Base-by-base conservation (phyloP, 805 yeast species). In the Kodamaea leandrae region DNA sequence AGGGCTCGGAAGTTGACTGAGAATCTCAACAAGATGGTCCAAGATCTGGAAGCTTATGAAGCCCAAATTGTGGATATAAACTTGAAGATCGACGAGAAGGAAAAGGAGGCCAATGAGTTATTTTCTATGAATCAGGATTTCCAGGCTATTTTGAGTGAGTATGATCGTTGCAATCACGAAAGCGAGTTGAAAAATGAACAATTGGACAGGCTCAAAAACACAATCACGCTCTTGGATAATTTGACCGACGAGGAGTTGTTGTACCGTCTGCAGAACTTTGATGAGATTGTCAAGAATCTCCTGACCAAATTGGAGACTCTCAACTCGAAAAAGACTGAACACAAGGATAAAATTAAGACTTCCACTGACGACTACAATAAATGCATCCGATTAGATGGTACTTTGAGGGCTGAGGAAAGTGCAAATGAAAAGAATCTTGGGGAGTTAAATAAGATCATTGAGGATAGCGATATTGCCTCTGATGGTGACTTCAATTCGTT, bases 121-220 rank as follows among this genome's bases (percentile, higher is more conserved):
- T 89, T 88, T 61, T 77, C 78, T 36, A 72, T 86, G 1, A 86
- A 87, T 54, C 96, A 87, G 56, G 83, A 84, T 43, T 90, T 83
- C 56, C 96, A 88, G 55, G 72, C 80, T 45, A 77, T 80, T 0
- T 56, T 90, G 15, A 80, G 84, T 20, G 77, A 77, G 46, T 60
- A 81, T 16, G 86, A 83, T 28, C 78, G 76, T 37, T 55, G 84
- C 33, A 64, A 67, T 25, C 77, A 76, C 37, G 72, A 74, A 35
- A 66, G 68, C 43, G 53, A 54, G 7, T 67, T 78, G 2, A 56
- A 78, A 3, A 46, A 51, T 2, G 78, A 75, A 13, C 86, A 82
- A 45, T 70, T 80, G 3, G 59, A 61, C 7, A 68, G 86, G 34
- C 55, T 87, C 3, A 58, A 59, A n/a, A 48, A 61, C 0, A 65